Conservation (phyloP, 495 filamentous ascomycete genomes). For the Neurospora cerealis region DNA sequence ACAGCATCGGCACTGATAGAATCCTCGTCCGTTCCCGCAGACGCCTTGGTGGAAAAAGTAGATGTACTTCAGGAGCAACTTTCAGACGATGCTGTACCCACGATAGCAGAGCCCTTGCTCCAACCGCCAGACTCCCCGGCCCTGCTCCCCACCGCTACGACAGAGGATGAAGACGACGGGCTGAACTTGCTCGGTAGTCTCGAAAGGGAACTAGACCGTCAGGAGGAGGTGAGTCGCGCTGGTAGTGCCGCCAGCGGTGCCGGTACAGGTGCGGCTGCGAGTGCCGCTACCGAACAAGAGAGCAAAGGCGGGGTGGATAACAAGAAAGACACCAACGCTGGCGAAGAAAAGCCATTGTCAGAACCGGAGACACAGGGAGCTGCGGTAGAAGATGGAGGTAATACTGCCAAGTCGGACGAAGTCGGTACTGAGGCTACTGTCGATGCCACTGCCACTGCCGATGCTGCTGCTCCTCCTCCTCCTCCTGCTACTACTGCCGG, state of each 20-base stretch:
- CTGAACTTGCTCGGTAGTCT: conserved; percentile 21
- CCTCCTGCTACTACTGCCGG: not conserved
- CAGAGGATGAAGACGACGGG: conserved; percentile 20
- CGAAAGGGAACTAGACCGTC: conserved; percentile 21
- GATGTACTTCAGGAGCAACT: not conserved
- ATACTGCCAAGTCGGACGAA: not conserved
- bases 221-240: conserved; percentile 13
- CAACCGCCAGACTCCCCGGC: conserved; percentile 12
- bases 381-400: not conserved
- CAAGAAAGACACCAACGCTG: not conserved
- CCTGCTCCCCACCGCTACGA: conserved; percentile 7
- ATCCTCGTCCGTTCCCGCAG: not conserved
- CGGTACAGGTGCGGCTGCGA: not conserved
- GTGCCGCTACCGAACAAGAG: not conserved
- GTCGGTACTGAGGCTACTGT: not conserved
- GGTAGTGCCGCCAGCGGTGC: not conserved
- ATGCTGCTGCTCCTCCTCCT: not conserved
- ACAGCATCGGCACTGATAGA: not conserved
- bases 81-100: not conserved
- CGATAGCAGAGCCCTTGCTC: not conserved
- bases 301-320: not conserved
- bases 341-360: not conserved
- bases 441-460: not conserved
- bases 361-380: not conserved
- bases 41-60: not conserved